These are phyloP conservation scores for Metarhizium anisopliae DNA, from an alignment of 2,329 filamentous ascomycete species.

Conservation along the genomic window DNA sequence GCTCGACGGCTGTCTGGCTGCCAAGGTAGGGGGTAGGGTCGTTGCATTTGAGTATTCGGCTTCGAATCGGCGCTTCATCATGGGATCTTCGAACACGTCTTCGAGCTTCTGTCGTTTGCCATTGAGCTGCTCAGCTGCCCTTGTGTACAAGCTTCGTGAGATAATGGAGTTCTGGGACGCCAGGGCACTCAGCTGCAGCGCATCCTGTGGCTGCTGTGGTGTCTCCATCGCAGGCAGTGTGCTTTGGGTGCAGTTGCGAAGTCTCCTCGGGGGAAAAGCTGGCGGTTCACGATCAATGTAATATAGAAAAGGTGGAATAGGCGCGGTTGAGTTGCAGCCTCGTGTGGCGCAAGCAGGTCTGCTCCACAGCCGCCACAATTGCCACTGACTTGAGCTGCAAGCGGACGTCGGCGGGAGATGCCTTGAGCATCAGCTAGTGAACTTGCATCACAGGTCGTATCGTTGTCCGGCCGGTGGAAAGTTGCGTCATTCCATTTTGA, in stretches of 20 bases:
- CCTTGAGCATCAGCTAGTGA: background rate
- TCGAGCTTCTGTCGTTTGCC: slow-evolving; percentile 31
- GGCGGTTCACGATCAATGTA: slow-evolving; percentile 5
- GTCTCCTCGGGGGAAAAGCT: slow-evolving; percentile 5
- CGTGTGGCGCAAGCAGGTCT: slow-evolving; percentile 19
- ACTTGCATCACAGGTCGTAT: background rate
- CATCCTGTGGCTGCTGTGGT: slow-evolving; percentile 21
- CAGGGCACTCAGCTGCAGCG: slow-evolving; percentile 24
- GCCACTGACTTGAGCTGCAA: background rate
- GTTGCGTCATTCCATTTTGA: background rate
- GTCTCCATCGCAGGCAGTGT: slow-evolving; percentile 22
- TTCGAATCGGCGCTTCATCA: slow-evolving; percentile 43
- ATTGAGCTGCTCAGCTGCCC: slow-evolving; percentile 14
- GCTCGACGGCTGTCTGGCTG: slow-evolving; percentile 62
- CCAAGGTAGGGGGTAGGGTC: slow-evolving; percentile 67
- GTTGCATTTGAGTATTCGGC: slow-evolving; percentile 72
- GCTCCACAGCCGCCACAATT: slow-evolving; percentile 3
- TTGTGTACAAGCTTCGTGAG: slow-evolving; percentile 23
- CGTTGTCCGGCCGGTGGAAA: background rate
- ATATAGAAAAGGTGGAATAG: background rate
- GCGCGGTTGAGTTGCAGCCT: slow-evolving; percentile 9
- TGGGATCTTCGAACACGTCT: slow-evolving; percentile 23
- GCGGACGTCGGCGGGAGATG: background rate
- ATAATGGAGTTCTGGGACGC: slow-evolving; percentile 25
- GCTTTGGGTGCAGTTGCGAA: background rate